These are phyloP conservation scores for Hypoxylon cercidicola DNA, from an alignment of 495 filamentous ascomycete genomes.

Conservation along the genomic window DNA sequence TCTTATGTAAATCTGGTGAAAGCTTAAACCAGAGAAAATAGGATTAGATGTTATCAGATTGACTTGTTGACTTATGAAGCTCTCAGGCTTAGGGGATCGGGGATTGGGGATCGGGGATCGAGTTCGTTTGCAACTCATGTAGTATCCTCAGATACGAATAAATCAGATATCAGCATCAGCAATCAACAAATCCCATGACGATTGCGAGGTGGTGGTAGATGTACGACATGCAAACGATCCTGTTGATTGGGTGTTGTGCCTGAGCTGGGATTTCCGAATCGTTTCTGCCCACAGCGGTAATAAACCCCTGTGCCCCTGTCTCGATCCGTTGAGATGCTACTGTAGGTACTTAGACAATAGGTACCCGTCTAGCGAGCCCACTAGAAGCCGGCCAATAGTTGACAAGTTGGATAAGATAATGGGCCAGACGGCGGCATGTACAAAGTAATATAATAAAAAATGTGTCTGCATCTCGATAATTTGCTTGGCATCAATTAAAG, in stretches of 20 bases:
- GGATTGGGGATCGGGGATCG: too few species aligned
- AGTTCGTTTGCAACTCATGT: not conserved
- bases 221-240: not conserved
- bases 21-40: too few species aligned
- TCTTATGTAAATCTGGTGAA: too few species aligned
- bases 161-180: not conserved
- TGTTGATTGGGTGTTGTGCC: constrained; percentile 30
- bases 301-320: constrained; percentile 18
- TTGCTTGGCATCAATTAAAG: not conserved
- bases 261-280: constrained; percentile 21
- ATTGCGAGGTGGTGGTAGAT: constrained; percentile 3
- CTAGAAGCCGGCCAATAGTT: constrained; percentile 10
- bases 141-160: not conserved
- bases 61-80: too few species aligned
- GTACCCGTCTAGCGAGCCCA: constrained; percentile 20
- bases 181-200: constrained; percentile 9
- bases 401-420: not conserved
- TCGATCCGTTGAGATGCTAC: not conserved
- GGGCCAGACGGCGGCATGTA: not conserved
- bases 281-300: constrained; percentile 24
- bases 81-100: too few species aligned
- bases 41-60: too few species aligned
- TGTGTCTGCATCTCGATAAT: not conserved
- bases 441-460: not conserved
- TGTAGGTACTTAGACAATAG: constrained; percentile 20